Evolutionary conservation across 176 grass and related monocot species (phyloP).

Genomic region (Microstegium vimineum): DNA sequence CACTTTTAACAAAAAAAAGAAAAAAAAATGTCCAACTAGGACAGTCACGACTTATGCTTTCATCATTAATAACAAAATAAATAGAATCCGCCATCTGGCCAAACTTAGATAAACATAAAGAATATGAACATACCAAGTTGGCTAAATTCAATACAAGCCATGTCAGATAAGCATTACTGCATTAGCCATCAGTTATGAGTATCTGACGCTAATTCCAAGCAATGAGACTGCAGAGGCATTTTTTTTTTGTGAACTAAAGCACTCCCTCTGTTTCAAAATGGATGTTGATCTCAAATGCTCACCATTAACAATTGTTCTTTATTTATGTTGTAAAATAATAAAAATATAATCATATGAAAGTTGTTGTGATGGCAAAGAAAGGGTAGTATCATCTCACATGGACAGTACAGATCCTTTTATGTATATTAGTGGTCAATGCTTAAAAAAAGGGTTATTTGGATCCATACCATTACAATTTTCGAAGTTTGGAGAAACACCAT

Average conservation of each 20-base stretch:
- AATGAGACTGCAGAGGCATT: background rate
- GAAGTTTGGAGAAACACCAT: no score
- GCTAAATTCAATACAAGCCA: background rate
- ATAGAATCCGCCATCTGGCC: background rate
- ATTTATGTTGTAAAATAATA: background rate
- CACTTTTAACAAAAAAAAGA: background rate
- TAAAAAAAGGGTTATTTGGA: no score
- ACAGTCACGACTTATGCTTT: background rate
- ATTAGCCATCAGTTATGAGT: background rate
- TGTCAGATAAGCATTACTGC: background rate
- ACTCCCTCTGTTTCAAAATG: background rate
- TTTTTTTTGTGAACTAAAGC: background rate
- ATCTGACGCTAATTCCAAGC: background rate
- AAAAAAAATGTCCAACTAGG: background rate
- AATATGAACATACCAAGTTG: background rate
- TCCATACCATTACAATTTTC: no score
- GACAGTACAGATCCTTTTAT: background rate
- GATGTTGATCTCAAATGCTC: background rate
- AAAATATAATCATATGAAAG: background rate
- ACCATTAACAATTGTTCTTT: background rate
- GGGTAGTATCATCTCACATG: no score
- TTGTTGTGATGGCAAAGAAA: no score
- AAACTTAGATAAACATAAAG: background rate
- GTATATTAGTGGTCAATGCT: background rate
- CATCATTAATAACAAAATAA: background rate